A percentile compares a stretch with the other conserved stretches of the same genome.
phyloP scores from a whole-genome alignment of 2,329 filamentous ascomycete species.

The Neofusicoccum kwambonambiense region DNA sequence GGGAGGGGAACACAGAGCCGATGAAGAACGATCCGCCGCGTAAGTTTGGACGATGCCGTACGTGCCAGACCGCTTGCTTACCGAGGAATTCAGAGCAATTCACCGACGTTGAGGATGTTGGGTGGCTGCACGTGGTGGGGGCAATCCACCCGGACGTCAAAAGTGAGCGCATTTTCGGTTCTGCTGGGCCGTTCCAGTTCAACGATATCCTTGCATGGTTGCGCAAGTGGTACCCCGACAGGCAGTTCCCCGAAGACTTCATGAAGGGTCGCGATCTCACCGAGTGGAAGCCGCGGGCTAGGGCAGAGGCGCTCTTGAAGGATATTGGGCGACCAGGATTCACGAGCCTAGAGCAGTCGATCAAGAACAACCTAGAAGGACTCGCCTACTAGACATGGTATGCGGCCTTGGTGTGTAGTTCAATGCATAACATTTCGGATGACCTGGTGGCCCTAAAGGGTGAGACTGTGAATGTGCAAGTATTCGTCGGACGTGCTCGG shows the following conservation, averaged over 20 bases:
- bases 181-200: conserved; percentile 18
- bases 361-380: conserved; percentile 12
- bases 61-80: background rate
- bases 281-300: background rate
- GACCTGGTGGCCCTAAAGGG: background rate
- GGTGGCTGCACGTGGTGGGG: conserved; percentile 24
- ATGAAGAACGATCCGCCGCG: background rate
- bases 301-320: conserved; percentile 13
- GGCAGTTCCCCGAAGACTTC: conserved; percentile 7
- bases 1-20: conserved; percentile 18
- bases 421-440: background rate
- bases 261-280: conserved; percentile 5
- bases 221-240: conserved; percentile 4
- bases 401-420: background rate
- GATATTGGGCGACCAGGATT: conserved; percentile 13
- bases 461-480: too few relatives aligned
- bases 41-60: background rate
- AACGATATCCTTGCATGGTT: conserved; percentile 22
- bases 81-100: conserved; percentile 17
- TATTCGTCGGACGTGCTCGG: too few relatives aligned
- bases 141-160: conserved; percentile 21
- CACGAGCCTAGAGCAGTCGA: conserved; percentile 6
- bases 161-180: conserved; percentile 23
- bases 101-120: conserved; percentile 26
- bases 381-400: background rate